These are phyloP conservation scores for Evernia prunastri DNA, from an alignment of 495 filamentous ascomycete genomes.

Conservation along the genomic window DNA sequence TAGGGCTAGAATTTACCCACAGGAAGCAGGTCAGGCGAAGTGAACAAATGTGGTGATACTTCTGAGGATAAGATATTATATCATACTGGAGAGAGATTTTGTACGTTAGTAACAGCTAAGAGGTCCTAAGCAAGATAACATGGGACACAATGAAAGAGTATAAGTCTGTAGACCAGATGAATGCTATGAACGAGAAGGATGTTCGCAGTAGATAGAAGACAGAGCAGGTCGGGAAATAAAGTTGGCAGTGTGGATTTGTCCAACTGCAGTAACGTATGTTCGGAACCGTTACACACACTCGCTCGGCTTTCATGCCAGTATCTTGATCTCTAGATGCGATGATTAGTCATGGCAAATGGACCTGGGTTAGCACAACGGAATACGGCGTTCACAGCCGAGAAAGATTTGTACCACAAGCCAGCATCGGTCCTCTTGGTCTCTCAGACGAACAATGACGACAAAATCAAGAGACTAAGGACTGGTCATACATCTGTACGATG, in stretches of 20 bases:
- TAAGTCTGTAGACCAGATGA: neutral
- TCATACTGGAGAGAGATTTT: too few relatives aligned
- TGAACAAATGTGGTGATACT: neutral
- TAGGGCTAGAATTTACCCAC: neutral
- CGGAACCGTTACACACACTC: neutral
- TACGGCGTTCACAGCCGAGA: neutral
- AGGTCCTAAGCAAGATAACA: neutral
- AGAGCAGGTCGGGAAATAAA: neutral
- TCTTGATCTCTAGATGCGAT: neutral
- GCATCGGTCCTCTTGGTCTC: neutral
- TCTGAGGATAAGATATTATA: neutral
- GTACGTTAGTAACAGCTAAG: neutral
- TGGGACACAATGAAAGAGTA: neutral
- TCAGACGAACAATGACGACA: neutral
- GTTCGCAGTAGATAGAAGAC: neutral
- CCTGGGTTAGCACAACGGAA: neutral
- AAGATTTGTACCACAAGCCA: neutral
- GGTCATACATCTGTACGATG: neutral
- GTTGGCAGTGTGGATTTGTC: neutral
- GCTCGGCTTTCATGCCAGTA: neutral
- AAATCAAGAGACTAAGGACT: neutral
- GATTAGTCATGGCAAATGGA: neutral
- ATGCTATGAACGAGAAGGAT: neutral
- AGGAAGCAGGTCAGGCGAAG: neutral
- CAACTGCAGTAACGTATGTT: neutral